phyloP scores from a whole-genome alignment of 129 eudicot species.

The Saussurea involucrata region DNA sequence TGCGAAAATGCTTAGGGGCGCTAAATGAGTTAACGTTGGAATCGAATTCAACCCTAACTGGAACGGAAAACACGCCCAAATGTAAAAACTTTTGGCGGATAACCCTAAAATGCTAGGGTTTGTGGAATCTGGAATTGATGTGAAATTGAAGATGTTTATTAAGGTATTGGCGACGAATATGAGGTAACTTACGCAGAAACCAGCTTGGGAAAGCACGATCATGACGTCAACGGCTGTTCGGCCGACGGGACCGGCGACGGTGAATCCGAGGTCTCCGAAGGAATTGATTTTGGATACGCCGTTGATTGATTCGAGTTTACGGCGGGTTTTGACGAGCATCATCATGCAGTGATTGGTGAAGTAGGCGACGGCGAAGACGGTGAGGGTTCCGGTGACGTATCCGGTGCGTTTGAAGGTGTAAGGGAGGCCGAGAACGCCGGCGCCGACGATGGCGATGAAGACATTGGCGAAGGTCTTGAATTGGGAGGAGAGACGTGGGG shows the following conservation, averaged over 20 bases:
- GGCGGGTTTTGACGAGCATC: constrained; percentile 59
- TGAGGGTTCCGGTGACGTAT: constrained; percentile 50
- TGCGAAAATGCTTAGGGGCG: constrained; percentile 89
- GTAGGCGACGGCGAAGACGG: constrained; percentile 49
- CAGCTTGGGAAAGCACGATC: constrained; percentile 88
- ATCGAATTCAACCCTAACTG: constrained; percentile 80
- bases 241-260: constrained; percentile 74
- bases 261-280: constrained; percentile 83
- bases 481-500: constrained; percentile 42
- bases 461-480: constrained; percentile 71
- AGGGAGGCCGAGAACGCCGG: constrained; percentile 85
- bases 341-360: constrained; percentile 70
- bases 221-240: constrained; percentile 68
- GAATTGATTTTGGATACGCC: constrained; percentile 56
- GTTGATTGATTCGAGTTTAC: constrained; percentile 34
- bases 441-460: constrained; percentile 81
- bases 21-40: constrained; percentile 80
- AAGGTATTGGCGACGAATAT: constrained; percentile 73
- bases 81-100: constrained; percentile 47
- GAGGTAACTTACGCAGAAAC: constrained; percentile 84
- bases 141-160: constrained; percentile 44
- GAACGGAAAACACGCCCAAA: constrained; percentile 84
- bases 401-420: constrained; percentile 75
- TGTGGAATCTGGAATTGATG: not conserved
- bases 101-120: constrained; percentile 38